These are phyloP conservation scores for Phialophora verrucosa DNA, from an alignment of 2,329 filamentous ascomycete genomes.

Conservation along the genomic window DNA sequence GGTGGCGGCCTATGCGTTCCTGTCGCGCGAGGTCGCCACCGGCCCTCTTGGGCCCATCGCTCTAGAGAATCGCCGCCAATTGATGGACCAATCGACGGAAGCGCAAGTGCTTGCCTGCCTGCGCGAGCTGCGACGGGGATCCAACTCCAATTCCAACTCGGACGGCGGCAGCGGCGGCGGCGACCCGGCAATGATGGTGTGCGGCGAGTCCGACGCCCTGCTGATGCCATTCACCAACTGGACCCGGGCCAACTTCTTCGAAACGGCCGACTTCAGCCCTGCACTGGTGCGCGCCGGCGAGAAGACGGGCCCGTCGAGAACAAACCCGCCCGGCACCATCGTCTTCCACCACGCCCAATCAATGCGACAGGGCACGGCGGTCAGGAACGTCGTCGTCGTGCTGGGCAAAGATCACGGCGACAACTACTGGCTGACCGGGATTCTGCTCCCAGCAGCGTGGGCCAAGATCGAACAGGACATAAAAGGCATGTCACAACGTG, in stretches of 20 bases:
- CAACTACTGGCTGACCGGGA: slow-evolving; percentile 9
- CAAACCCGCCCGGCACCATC: slow-evolving; percentile 1
- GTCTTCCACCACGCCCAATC: slow-evolving; percentile 2
- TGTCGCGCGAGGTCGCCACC: neutral
- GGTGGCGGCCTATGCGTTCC: slow-evolving; percentile 2
- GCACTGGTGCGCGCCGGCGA: slow-evolving; percentile 5
- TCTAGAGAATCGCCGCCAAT: slow-evolving; percentile 2
- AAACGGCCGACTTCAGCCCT: neutral
- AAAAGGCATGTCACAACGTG: neutral
- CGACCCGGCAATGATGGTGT: slow-evolving; percentile 1
- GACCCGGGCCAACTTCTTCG: slow-evolving; percentile 10
- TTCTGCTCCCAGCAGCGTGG: slow-evolving; percentile 4
- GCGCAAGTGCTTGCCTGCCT: slow-evolving; percentile 3
- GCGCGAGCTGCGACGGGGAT: slow-evolving; percentile 2
- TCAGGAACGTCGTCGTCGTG: slow-evolving; percentile 3
- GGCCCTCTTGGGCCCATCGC: neutral
- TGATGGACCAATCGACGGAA: slow-evolving; percentile 7
- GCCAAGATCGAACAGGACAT: slow-evolving; percentile 6
- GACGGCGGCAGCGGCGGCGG: neutral
- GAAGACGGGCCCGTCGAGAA: slow-evolving; percentile 1
- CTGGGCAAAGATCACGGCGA: slow-evolving; percentile 3
- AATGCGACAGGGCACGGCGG: neutral
- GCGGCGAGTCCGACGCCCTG: slow-evolving; percentile 1
- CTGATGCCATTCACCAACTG: slow-evolving; percentile 13
- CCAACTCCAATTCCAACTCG: no score